Evolutionary conservation across 106 monocot species (phyloP).

Genomic region (Dioscorea dumetorum): DNA sequence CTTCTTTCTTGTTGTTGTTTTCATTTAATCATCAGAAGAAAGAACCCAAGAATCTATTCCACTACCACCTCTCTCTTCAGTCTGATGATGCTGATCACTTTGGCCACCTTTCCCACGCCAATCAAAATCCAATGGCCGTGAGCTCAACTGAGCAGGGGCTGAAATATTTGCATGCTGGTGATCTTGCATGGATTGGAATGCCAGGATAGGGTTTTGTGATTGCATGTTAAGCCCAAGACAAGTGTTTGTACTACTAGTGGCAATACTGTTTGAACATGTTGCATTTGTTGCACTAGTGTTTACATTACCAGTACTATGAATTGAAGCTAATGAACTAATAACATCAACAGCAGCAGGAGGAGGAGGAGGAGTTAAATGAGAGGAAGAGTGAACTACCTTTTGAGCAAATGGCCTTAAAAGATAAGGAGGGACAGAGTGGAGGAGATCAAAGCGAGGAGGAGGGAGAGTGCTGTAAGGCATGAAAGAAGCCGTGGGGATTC

Average conservation of each 20-base stretch:
- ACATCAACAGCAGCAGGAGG: neutral
- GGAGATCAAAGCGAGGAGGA: conserved; percentile 28
- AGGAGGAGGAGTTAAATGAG: neutral
- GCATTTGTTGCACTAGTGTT: neutral
- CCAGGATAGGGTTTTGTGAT: neutral
- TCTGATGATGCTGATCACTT: neutral
- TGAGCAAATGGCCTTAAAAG: conserved; percentile 54
- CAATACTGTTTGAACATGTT: no score
- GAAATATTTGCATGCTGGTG: neutral
- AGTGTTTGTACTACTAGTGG: neutral
- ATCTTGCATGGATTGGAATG: no score
- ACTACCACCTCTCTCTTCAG: neutral
- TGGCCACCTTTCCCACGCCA: neutral
- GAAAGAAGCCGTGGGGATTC: conserved; percentile 70
- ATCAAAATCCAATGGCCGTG: no score
- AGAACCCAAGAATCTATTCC: neutral
- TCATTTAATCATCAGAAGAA: neutral
- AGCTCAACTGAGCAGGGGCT: neutral
- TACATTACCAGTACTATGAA: neutral
- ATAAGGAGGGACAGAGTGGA: conserved; percentile 16
- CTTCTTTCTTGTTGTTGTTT: neutral
- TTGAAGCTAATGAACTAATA: neutral
- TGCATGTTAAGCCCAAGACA: conserved; percentile 15
- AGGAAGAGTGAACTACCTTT: conserved; percentile 9
- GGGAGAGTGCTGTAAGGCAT: conserved; percentile 18